phyloP scores from a whole-genome alignment of 106 monocot genomes.

The Phalaenopsis equestris region DNA sequence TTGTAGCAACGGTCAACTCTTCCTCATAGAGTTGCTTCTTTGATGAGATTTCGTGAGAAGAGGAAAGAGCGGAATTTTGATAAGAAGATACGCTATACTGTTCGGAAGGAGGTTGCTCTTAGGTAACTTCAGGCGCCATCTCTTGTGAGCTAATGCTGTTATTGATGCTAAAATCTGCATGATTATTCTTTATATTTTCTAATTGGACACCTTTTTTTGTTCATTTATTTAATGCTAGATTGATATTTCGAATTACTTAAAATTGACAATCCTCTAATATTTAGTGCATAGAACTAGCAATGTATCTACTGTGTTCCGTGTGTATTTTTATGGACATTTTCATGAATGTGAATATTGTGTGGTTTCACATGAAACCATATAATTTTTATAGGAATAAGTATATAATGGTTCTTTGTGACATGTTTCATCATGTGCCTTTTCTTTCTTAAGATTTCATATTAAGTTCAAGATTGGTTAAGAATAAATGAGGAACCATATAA shows the following conservation, averaged over 20 bases:
- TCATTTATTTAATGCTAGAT: neutral
- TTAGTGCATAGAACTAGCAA: neutral
- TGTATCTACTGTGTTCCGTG: neutral
- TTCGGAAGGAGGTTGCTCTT: conserved; percentile 83
- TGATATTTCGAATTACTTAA: neutral
- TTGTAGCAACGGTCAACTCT: conserved; percentile 52
- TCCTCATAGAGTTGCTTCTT: conserved; percentile 85
- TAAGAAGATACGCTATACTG: conserved; percentile 85
- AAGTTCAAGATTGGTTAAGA: neutral
- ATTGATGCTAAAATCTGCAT: neutral
- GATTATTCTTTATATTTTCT: neutral
- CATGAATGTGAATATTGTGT: neutral
- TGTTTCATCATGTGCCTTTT: neutral
- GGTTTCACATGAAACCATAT: neutral
- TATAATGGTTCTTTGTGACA: neutral
- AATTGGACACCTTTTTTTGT: neutral
- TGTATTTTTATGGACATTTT: neutral
- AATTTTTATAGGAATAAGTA: neutral
- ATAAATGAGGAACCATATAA: neutral
- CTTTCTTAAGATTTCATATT: neutral
- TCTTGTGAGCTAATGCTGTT: neutral
- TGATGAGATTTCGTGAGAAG: conserved; percentile 96
- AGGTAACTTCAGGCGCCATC: conserved; percentile 37
- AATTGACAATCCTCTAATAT: neutral
- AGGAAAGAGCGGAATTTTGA: conserved; percentile 94